These are phyloP conservation scores for Saccharomycopsis schoenii DNA, from an alignment of 805 yeast genomes.

Conservation along the genomic window DNA sequence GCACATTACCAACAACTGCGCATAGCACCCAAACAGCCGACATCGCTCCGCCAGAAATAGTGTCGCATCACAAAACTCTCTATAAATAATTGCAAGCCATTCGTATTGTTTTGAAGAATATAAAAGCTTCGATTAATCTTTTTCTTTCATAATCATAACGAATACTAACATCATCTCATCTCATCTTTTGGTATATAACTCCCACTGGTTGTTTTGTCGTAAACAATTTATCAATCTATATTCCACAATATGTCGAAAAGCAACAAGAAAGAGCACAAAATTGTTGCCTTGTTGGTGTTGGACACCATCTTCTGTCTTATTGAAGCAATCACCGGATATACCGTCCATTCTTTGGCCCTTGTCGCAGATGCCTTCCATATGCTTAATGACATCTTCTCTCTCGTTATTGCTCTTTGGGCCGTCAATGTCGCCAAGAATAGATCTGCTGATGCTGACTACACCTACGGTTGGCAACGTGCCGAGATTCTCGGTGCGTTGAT, in stretches of 20 bases:
- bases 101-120: too few species aligned
- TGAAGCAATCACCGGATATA: constrained; percentile 79
- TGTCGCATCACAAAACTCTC: neutral
- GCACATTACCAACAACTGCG: neutral
- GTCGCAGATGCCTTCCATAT: constrained; percentile 97
- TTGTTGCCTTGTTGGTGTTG: constrained; percentile 56
- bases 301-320: constrained; percentile 79
- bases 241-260: neutral
- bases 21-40: neutral
- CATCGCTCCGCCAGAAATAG: neutral
- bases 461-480: constrained; percentile 97
- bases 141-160: too few species aligned
- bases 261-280: constrained; percentile 52
- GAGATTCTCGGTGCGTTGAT: constrained; percentile 92
- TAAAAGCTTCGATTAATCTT: too few species aligned
- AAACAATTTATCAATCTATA: too few species aligned
- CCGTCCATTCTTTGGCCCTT: constrained; percentile 88
- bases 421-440: constrained; percentile 77
- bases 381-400: constrained; percentile 88
- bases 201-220: too few species aligned
- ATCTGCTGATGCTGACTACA: constrained; percentile 78
- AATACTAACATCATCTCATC: too few species aligned
- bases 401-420: constrained; percentile 92
- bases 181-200: too few species aligned
- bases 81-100: neutral